Evolutionary conservation across 371 early-diverging fungal species (phyloP).

Genomic region (Mortierella sp.): DNA sequence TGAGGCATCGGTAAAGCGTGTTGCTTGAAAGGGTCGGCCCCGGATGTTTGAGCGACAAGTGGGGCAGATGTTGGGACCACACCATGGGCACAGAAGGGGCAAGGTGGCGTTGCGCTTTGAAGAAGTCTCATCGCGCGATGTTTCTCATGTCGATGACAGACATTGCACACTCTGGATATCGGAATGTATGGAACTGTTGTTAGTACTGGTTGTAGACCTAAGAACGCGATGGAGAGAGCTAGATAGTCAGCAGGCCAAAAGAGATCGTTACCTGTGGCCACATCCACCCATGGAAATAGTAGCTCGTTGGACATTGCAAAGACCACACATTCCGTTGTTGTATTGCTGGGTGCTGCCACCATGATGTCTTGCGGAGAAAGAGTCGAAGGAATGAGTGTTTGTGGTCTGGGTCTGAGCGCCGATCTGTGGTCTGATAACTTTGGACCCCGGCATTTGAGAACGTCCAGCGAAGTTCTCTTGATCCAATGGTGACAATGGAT

Average conservation of each 20-base stretch:
- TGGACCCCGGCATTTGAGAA: neutral
- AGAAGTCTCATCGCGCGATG: slow-evolving; percentile 31
- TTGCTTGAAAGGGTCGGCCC: neutral
- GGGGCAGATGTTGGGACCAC: slow-evolving; percentile 1
- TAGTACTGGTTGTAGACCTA: neutral
- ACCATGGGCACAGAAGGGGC: slow-evolving; percentile 38
- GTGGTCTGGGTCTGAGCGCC: neutral
- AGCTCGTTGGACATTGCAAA: slow-evolving; percentile 33
- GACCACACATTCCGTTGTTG: slow-evolving; percentile 18
- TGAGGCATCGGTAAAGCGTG: slow-evolving; percentile 4
- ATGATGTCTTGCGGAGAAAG: neutral
- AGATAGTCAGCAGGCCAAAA: neutral
- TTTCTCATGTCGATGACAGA: slow-evolving; percentile 41
- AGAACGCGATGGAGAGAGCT: too few species aligned
- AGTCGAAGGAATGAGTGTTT: neutral
- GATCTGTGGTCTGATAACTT: too few species aligned
- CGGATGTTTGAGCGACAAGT: neutral
- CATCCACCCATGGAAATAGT: slow-evolving; percentile 23
- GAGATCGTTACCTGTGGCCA: slow-evolving; percentile 34
- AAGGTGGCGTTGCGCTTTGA: slow-evolving; percentile 21
- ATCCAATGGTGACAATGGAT: neutral
- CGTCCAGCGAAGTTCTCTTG: neutral
- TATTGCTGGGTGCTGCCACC: too few species aligned
- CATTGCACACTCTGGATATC: slow-evolving; percentile 27
- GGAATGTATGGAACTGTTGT: neutral